phyloP scores from a whole-genome alignment of 2,329 filamentous ascomycete genomes.

The Sarocladiaceae sp. region DNA sequence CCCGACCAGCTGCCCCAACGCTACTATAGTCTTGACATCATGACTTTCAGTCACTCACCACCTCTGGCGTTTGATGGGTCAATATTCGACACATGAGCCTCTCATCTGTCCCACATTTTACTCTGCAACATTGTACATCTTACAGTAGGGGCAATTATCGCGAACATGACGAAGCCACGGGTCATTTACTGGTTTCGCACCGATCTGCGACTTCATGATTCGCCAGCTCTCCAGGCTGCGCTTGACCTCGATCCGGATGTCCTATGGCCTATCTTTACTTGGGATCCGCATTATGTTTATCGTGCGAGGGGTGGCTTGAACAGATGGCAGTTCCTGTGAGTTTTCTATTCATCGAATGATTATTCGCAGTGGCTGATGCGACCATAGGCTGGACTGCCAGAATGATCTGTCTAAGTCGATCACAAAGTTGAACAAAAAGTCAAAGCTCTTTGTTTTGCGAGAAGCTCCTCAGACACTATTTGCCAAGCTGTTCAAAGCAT shows the following conservation, averaged over 20 bases:
- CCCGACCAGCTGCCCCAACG: background rate
- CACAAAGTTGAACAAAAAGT: conserved; percentile 63
- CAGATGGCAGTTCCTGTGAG: conserved; percentile 67
- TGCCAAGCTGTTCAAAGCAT: conserved; percentile 67
- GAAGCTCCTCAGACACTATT: conserved; percentile 69
- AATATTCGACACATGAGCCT: background rate
- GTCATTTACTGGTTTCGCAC: conserved; percentile 79
- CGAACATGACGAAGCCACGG: conserved; percentile 27
- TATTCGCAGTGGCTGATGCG: background rate
- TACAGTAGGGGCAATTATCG: background rate
- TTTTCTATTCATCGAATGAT: background rate
- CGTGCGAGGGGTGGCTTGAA: conserved; percentile 66
- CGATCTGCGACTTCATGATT: conserved; percentile 73
- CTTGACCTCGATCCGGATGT: conserved; percentile 64
- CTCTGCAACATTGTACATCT: background rate
- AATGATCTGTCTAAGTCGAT: conserved; percentile 64
- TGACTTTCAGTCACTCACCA: conserved; percentile 9
- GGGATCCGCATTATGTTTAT: conserved; percentile 79
- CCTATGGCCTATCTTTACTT: conserved; percentile 74
- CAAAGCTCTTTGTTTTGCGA: conserved; percentile 67
- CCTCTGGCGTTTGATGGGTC: too few relatives aligned
- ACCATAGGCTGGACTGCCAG: conserved; percentile 63
- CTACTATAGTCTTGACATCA: conserved; percentile 13
- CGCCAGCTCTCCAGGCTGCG: conserved; percentile 67
- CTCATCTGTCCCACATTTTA: background rate